Evolutionary conservation across 768 basidiomycete genomes (phyloP).

Genomic region (Auricularia sp.): DNA sequence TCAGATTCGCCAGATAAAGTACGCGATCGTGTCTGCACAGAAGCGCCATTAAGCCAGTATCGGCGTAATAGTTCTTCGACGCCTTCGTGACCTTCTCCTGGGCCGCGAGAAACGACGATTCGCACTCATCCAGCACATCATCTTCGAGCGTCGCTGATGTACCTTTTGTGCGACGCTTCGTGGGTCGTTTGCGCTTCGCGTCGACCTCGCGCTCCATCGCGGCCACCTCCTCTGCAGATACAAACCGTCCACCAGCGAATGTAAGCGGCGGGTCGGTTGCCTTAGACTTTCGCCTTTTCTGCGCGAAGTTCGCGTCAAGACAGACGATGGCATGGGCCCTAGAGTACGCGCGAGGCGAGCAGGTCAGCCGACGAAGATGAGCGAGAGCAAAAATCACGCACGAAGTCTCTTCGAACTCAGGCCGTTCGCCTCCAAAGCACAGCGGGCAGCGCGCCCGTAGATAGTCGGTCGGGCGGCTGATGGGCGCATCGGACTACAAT

Average conservation of each 20-base stretch:
- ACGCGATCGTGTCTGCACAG: constrained; percentile 14
- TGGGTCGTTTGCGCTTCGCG: neutral
- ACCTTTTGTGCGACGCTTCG: neutral
- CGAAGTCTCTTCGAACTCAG: neutral
- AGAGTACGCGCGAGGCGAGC: no score
- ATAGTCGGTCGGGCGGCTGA: neutral
- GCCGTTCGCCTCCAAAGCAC: constrained; percentile 1
- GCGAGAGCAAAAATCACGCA: neutral
- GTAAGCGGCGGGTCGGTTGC: neutral
- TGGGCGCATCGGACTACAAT: no score
- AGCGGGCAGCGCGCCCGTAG: neutral
- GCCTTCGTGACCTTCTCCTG: constrained; percentile 16
- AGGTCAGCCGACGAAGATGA: neutral
- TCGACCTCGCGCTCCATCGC: neutral
- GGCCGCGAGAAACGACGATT: constrained; percentile 14
- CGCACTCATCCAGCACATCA: constrained; percentile 24
- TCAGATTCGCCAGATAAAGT: constrained; percentile 30
- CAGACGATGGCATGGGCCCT: constrained; percentile 4
- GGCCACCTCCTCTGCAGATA: neutral
- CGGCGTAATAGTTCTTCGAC: constrained; percentile 1
- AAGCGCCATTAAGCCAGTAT: constrained; percentile 14
- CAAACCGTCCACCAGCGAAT: neutral
- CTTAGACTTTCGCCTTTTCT: neutral
- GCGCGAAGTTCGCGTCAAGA: constrained; percentile 6
- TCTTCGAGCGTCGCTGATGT: neutral